Evolutionary conservation across 805 yeast species (phyloP).

Genomic region (Millerago galiae): DNA sequence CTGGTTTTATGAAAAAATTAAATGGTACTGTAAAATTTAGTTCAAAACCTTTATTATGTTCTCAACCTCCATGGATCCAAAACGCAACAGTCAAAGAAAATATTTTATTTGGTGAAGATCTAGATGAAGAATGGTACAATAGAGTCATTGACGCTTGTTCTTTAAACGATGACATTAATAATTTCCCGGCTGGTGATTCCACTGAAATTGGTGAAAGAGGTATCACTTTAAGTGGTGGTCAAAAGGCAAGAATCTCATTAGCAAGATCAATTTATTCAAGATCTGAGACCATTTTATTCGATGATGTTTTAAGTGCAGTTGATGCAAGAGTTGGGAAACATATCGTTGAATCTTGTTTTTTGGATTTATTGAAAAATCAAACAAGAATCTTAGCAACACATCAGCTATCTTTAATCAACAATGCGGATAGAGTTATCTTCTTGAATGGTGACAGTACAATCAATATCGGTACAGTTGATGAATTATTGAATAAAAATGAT

Average conservation of each 20-base stretch:
- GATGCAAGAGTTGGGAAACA: constrained; percentile 74
- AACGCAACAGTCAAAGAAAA: constrained; percentile 67
- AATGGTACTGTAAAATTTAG: constrained; percentile 43
- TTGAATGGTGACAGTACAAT: constrained; percentile 56
- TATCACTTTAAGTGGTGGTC: constrained; percentile 73
- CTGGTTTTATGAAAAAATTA: constrained; percentile 56
- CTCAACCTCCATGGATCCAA: constrained; percentile 71
- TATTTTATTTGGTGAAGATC: constrained; percentile 51
- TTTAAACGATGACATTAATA: constrained; percentile 48
- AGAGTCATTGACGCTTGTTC: constrained; percentile 54
- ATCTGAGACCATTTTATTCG: constrained; percentile 56
- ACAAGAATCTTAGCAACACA: constrained; percentile 75
- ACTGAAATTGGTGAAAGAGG: constrained; percentile 78
- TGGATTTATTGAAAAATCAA: constrained; percentile 41
- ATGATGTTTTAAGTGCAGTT: constrained; percentile 71
- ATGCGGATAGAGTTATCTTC: constrained; percentile 60
- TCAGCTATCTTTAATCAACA: constrained; percentile 56
- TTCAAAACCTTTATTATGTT: constrained; percentile 44
- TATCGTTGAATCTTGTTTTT: constrained; percentile 54
- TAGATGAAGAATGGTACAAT: constrained; percentile 43
- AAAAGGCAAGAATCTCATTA: constrained; percentile 63
- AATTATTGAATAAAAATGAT: constrained; percentile 34
- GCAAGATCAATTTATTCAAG: constrained; percentile 68
- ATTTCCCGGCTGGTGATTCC: constrained; percentile 58
- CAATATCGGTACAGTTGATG: constrained; percentile 49